Evolutionary conservation across 495 filamentous ascomycete species (phyloP).

Genomic region (Hypoxylon fragiforme): DNA sequence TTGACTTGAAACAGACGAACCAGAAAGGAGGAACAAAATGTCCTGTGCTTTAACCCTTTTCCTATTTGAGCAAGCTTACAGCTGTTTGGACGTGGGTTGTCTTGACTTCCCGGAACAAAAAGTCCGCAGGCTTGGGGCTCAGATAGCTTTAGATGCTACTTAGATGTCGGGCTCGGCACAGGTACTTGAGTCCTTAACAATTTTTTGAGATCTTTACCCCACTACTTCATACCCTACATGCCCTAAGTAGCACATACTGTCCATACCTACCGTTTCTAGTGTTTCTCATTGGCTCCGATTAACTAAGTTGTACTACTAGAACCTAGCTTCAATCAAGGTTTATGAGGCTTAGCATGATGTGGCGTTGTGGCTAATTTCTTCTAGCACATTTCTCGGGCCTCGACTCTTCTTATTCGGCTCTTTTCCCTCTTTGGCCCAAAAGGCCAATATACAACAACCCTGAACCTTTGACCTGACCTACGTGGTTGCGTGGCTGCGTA

Average conservation of each 20-base stretch:
- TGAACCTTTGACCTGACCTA: too few species aligned
- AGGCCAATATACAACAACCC: neutral
- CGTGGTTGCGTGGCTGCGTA: too few species aligned
- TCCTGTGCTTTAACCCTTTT: slow-evolving; percentile 8
- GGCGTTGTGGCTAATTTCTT: slow-evolving; percentile 18
- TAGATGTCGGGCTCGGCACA: neutral
- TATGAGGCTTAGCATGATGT: slow-evolving; percentile 12
- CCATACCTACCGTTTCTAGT: neutral
- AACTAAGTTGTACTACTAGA: neutral
- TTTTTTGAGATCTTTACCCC: slow-evolving; percentile 8
- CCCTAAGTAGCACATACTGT: neutral
- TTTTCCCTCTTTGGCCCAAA: neutral
- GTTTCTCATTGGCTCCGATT: neutral
- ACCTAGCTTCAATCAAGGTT: neutral
- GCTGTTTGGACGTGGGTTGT: slow-evolving; percentile 9
- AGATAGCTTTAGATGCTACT: too few species aligned
- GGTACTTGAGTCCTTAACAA: slow-evolving; percentile 32
- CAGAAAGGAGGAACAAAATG: slow-evolving; percentile 10
- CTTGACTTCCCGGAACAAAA: slow-evolving; percentile 25
- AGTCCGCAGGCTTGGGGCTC: slow-evolving; percentile 10
- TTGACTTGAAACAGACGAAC: slow-evolving; percentile 28
- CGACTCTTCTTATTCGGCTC: neutral
- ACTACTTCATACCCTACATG: neutral
- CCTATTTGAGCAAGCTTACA: neutral
- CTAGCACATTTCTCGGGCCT: neutral